Conservation (phyloP, 495 filamentous ascomycete species). For the Talaromyces nanjingensis region DNA sequence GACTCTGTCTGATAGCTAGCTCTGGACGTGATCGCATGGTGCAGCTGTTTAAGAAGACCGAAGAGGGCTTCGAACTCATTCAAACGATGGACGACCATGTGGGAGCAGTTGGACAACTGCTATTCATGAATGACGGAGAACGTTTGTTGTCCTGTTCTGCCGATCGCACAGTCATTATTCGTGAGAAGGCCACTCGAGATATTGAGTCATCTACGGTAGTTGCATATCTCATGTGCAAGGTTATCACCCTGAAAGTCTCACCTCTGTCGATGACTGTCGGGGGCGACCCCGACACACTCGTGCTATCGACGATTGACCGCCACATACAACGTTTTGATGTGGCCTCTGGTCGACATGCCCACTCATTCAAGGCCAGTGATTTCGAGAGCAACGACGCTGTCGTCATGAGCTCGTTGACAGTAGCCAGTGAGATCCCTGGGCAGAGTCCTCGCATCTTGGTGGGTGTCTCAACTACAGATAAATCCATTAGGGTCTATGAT, state of each 20-base stretch:
- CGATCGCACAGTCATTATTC: constrained; percentile 76
- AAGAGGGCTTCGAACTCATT: constrained; percentile 48
- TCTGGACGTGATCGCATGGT: constrained; percentile 83
- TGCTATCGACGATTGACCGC: constrained; percentile 78
- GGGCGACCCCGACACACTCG: constrained; percentile 48
- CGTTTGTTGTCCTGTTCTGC: constrained; percentile 79
- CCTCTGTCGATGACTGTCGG: constrained; percentile 72
- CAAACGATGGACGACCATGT: constrained; percentile 78
- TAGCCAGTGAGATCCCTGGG: constrained; percentile 31
- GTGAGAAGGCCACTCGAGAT: constrained; percentile 65
- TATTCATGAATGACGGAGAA: constrained; percentile 57
- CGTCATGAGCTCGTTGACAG: constrained; percentile 67
- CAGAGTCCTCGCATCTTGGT: constrained; percentile 53
- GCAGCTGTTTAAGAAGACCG: constrained; percentile 67
- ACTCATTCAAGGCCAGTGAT: constrained; percentile 75
- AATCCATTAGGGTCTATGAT: constrained; percentile 87
- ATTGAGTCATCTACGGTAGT: constrained; percentile 54
- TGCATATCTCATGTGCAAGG: constrained; percentile 68
- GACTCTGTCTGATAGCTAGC: constrained; percentile 57
- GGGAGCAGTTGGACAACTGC: constrained; percentile 55
- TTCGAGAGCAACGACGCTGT: constrained; percentile 72
- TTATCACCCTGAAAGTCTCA: constrained; percentile 76
- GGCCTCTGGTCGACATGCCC: constrained; percentile 58
- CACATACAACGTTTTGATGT: constrained; percentile 72
- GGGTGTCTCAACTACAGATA: constrained; percentile 86